These are phyloP conservation scores for Tetratostichococcus sp. DNA, from an alignment of 139 green algal genomes.

Conservation along the genomic window DNA sequence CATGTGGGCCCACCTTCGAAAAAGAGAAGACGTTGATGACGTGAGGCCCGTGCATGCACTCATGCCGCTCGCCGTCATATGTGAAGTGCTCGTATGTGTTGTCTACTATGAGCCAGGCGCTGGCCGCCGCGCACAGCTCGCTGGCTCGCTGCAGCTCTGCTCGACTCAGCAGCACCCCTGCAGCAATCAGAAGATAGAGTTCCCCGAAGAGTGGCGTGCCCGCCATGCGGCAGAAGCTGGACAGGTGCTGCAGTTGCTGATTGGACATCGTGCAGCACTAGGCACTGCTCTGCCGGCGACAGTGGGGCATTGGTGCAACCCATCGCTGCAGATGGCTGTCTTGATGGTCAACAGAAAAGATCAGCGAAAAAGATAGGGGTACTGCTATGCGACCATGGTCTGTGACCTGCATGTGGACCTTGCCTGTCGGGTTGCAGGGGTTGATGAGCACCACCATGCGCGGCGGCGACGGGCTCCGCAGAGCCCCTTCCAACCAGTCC, in stretches of 20 bases:
- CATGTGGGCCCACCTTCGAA: slow-evolving; percentile 76
- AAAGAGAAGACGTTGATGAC: slow-evolving; percentile 87
- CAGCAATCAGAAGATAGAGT: background rate
- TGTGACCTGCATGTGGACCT: too few species aligned
- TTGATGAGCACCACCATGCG: slow-evolving; percentile 79
- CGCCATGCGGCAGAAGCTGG: too few species aligned
- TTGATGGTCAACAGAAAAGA: too few species aligned
- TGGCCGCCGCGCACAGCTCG: slow-evolving; percentile 45
- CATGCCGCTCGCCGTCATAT: slow-evolving; percentile 61
- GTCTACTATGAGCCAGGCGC: slow-evolving; percentile 88
- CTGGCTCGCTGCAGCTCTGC: slow-evolving; percentile 56
- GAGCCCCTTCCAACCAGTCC: slow-evolving; percentile 46
- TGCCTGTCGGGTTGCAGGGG: slow-evolving; percentile 86
- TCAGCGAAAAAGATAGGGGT: too few species aligned
- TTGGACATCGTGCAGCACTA: too few species aligned
- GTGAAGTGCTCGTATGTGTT: slow-evolving; percentile 94
- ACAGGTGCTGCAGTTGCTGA: too few species aligned
- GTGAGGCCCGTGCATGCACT: slow-evolving; percentile 53
- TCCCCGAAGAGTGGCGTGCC: too few species aligned
- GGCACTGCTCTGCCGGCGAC: too few species aligned
- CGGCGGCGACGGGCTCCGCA: slow-evolving; percentile 33
- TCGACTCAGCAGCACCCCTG: slow-evolving; percentile 66
- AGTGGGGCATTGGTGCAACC: too few species aligned
- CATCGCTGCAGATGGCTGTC: too few species aligned
- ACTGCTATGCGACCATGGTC: too few species aligned